Base-by-base conservation (phyloP, 768 basidiomycete species). In the Suillus subalutaceus region DNA sequence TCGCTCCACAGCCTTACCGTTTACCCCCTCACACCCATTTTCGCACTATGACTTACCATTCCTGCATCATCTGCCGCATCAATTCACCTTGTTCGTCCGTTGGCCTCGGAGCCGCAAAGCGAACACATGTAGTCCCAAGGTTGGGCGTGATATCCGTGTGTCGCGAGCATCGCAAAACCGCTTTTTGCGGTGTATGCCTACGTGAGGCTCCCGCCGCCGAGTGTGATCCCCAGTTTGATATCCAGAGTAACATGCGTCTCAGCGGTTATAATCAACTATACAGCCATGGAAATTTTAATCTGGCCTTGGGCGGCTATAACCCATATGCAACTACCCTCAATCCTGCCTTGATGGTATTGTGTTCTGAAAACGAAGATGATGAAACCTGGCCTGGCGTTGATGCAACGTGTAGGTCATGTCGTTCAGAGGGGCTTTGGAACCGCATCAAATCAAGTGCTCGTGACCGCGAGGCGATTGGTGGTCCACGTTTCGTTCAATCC, bases 291-390 rank as follows among this genome's bases (percentile, higher is more conserved):
- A 68, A 68, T 40, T 68, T 72, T 53, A 69, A 63, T 35, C 69
- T 74, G 44, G 72, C 68, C 44, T 60, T 74, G 62, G 62, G 73
- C 37, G 61, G 71, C 12, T 78, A 72, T 66, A 66, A 70, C 26
- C 75, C 72, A 16, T 76, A 75, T 37, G 63, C 68, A 1, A 66
- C 66, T 16, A 68, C 70, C 59, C 46, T 75, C 35, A 72, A 74
- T 41, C 75, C 76, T 35, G 69, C 74, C 6, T 65, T 74, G 48
- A 77, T 79, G 67, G 81, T 87, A 13, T 84, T 81, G 38, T 85
- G 86, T 66, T 77, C 84, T 5, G 90, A 90, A 71, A 92, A 92
- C 71, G 91, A 91, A 67, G 91, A 93, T 74, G 84, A 87, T 20
- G 86, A 88, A 15, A 83, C 85, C 0, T 92, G 88, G 84, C 86